Evolutionary conservation across 2,329 filamentous ascomycete species (phyloP).

Genomic region (Fonsecaea nubica): DNA sequence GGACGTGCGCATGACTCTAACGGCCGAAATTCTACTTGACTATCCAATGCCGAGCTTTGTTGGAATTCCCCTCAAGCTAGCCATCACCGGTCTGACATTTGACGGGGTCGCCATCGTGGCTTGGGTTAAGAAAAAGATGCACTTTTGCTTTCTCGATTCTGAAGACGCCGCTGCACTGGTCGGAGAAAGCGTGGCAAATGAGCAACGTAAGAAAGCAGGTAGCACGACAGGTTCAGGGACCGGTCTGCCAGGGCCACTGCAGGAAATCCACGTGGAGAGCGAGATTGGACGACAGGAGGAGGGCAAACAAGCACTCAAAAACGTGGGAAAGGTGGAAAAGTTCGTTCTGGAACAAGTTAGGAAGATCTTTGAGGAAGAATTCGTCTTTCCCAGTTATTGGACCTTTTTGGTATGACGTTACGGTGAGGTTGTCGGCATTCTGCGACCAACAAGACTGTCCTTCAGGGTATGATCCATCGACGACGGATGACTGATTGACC

Average conservation of each 20-base stretch:
- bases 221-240: slow-evolving; percentile 44
- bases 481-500: neutral
- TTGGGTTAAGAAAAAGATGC: slow-evolving; percentile 84
- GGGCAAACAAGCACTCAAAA: slow-evolving; percentile 94
- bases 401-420: slow-evolving; percentile 78
- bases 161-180: slow-evolving; percentile 84
- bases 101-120: slow-evolving; percentile 93
- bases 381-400: slow-evolving; percentile 98
- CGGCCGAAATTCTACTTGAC: slow-evolving; percentile 92
- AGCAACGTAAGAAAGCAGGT: slow-evolving; percentile 36
- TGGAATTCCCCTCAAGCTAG: slow-evolving; percentile 89
- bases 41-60: slow-evolving; percentile 99
- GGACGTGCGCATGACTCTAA: slow-evolving; percentile 84
- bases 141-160: slow-evolving; percentile 92
- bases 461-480: neutral
- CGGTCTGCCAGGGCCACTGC: slow-evolving; percentile 71
- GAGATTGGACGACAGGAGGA: slow-evolving; percentile 93
- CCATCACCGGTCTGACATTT: slow-evolving; percentile 93
- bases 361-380: slow-evolving; percentile 97
- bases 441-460: neutral
- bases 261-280: slow-evolving; percentile 94
- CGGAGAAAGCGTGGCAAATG: slow-evolving; percentile 49
- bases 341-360: slow-evolving; percentile 97
- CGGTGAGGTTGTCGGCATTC: neutral
- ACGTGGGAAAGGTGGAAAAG: slow-evolving; percentile 97